Evolutionary conservation across 1,284 basidiomycete genomes (phyloP).

Genomic region (Anthracocystis walkeri): DNA sequence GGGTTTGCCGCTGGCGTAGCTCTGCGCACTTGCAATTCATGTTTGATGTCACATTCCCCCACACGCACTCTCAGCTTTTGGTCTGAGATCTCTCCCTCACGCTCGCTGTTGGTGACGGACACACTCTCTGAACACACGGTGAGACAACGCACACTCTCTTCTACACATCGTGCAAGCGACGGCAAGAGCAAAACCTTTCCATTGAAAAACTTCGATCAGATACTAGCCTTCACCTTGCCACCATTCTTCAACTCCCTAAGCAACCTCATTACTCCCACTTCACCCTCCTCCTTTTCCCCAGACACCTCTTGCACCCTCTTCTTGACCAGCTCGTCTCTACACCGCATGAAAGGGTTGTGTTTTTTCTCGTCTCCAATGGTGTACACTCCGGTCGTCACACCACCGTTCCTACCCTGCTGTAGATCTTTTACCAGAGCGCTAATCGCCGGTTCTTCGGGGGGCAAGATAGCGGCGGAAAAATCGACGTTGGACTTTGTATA

Average conservation of each 20-base stretch:
- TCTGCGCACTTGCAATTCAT: neutral
- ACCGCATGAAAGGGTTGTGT: constrained; percentile 70
- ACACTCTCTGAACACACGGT: neutral
- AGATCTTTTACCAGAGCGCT: constrained; percentile 71
- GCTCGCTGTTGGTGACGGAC: neutral
- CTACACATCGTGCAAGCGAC: no score
- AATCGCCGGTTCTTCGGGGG: constrained; percentile 74
- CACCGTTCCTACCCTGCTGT: constrained; percentile 68
- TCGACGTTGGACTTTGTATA: constrained; percentile 68
- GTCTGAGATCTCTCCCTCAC: no score
- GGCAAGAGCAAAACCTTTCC: neutral
- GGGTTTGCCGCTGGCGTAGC: constrained; percentile 20
- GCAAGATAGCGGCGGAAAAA: constrained; percentile 74
- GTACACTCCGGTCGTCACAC: constrained; percentile 79
- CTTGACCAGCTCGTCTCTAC: constrained; percentile 53
- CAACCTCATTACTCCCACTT: constrained; percentile 77
- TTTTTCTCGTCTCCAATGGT: constrained; percentile 84
- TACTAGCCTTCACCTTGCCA: constrained; percentile 54
- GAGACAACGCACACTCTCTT: neutral
- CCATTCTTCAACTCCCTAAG: constrained; percentile 85
- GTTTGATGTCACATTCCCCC: neutral
- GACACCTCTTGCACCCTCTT: constrained; percentile 68
- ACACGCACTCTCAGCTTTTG: neutral
- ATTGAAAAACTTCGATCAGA: constrained; percentile 17
- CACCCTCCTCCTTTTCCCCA: constrained; percentile 69